Base-by-base conservation (phyloP, 176 grass and related monocot genomes). In the Saccharum officinarum region DNA sequence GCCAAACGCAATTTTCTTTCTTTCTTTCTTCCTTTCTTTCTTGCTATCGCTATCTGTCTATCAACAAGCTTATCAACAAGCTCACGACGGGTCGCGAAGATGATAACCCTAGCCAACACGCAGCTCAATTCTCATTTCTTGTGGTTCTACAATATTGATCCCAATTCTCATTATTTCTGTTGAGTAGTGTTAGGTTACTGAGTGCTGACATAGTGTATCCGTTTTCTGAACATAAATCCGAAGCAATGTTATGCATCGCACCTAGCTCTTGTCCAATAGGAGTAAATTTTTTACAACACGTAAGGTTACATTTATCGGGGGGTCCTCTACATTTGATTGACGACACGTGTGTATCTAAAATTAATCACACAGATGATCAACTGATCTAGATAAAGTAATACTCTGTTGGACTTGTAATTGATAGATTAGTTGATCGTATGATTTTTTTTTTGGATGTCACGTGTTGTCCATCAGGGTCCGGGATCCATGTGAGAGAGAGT, bases 41-140 rank as follows among this genome's bases (percentile, higher is more conserved):
- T 74, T 50, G 46, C 46, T 31, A 36, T 54, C 28, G 28, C 73
- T 54, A 34, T 54, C 46, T 42, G 11, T 60, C 16, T 33, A 44
- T n/a, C n/a, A n/a, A n/a, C n/a, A n/a, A n/a, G n/a, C n/a, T 33
- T 1, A 33, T n/a, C 34, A 57, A 72, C 16, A 15, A 45, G 50
- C 26, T 82, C 52, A 42, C 23, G 13, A 60, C 26, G 5, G 60
- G 68, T 61, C 17, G 6, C 26, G 34, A 71, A 40, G 14, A 75
- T 46, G 14, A 75, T 46, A 75, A 75, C 28, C n/a, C 25, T 31
- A 7, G 71, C n/a, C 28, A 75, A 75, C 72, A 75, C 45, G 60
- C 72, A 75, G 28, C 28, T 36, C 73, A 20, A 54, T 75, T 57
- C 79, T 72, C 34, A 82, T 82, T 71, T 71, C 52, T 60, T 71